Conservation (phyloP, 768 basidiomycete genomes). For the Hemileccinum impolitum region DNA sequence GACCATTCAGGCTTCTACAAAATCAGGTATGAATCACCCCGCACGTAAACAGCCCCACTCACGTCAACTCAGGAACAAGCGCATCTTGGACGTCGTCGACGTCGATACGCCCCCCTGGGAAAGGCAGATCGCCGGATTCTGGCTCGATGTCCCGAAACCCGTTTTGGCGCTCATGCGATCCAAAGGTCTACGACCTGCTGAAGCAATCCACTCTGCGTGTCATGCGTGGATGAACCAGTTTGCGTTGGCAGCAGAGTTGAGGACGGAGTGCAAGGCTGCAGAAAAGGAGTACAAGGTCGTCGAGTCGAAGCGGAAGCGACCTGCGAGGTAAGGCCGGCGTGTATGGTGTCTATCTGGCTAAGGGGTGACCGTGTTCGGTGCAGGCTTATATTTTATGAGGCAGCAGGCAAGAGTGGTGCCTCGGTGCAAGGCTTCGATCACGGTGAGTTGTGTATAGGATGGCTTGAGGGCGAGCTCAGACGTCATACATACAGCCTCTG, state of each 20-base stretch:
- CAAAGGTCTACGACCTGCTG: constrained; percentile 65
- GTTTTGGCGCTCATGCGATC: constrained; percentile 50
- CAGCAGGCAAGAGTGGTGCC: constrained; percentile 64
- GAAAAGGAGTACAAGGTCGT: constrained; percentile 66
- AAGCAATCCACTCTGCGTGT: constrained; percentile 79
- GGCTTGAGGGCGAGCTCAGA: background rate
- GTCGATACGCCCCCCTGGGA: constrained; percentile 77
- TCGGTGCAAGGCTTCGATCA: constrained; percentile 82
- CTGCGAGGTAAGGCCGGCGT: constrained; percentile 38
- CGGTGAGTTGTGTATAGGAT: constrained; percentile 36
- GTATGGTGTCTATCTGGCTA: background rate
- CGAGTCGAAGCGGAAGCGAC: constrained; percentile 58
- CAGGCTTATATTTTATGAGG: constrained; percentile 82
- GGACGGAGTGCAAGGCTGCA: constrained; percentile 79
- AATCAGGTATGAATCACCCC: constrained; percentile 45
- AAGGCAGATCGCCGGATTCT: constrained; percentile 68
- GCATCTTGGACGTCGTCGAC: constrained; percentile 74
- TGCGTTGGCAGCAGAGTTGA: constrained; percentile 61
- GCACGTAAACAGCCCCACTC: background rate
- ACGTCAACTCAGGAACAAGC: constrained; percentile 42
- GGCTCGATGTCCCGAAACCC: constrained; percentile 68
- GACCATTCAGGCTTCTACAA: constrained; percentile 68
- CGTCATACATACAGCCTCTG: constrained; percentile 40
- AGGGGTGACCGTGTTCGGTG: background rate
- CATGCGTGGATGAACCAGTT: constrained; percentile 84